These are phyloP conservation scores for Pythium rishiriense DNA, from an alignment of 352 stramenopile species.

Conservation along the genomic window DNA sequence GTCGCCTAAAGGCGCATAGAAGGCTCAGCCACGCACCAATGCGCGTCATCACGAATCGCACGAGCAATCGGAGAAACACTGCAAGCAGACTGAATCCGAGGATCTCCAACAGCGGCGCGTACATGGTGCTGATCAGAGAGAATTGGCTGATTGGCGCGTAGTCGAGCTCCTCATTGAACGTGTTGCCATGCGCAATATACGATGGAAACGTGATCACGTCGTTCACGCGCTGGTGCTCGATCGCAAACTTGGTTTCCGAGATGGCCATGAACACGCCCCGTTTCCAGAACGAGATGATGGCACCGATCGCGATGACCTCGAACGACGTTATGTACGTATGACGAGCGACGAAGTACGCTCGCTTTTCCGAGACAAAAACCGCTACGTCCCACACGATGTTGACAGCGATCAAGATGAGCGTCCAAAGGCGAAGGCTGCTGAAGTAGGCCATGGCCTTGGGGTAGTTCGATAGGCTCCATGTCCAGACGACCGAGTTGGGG, in stretches of 20 bases:
- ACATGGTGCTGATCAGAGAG: conserved; percentile 25
- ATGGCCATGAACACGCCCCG: conserved; percentile 24
- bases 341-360: conserved; percentile 6
- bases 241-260: conserved; percentile 26
- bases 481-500: conserved; percentile 23
- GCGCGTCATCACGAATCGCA: neutral
- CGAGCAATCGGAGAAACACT: neutral
- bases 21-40: neutral
- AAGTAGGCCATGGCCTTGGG: conserved; percentile 12
- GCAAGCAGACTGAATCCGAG: neutral
- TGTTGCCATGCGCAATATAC: conserved; percentile 28
- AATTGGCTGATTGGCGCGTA: conserved; percentile 13
- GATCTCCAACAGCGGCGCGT: conserved; percentile 1
- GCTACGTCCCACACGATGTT: conserved; percentile 11
- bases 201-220: conserved; percentile 25
- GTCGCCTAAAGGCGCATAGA: neutral
- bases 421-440: conserved; percentile 10
- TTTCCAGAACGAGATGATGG: conserved; percentile 15
- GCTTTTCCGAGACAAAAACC: conserved; percentile 5
- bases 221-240: conserved; percentile 33
- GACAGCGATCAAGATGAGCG: conserved; percentile 18
- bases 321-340: conserved; percentile 28
- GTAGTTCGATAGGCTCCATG: conserved; percentile 14
- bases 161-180: conserved; percentile 30
- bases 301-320: conserved; percentile 23